Conservation (phyloP, 2,329 filamentous ascomycete genomes). For the Cercospora sp. region DNA sequence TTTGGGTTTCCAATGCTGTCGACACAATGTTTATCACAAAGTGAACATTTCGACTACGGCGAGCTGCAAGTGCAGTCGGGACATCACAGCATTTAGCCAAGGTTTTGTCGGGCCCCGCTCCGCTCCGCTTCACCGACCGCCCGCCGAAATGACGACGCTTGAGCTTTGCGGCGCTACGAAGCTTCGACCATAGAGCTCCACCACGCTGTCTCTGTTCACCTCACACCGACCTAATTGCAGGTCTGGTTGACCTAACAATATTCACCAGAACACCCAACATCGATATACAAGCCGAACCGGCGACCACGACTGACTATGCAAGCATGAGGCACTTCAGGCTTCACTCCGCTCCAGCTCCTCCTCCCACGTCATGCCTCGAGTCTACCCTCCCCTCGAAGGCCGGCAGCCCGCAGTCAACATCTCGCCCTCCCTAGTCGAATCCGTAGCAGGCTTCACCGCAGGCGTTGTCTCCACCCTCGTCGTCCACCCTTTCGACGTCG, state of each 20-base stretch:
- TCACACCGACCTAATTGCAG: not conserved
- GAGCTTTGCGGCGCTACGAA: conserved; percentile 5
- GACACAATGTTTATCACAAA: not conserved
- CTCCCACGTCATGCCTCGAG: conserved; percentile 48
- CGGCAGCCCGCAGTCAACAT: conserved; percentile 54
- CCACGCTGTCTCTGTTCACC: not conserved
- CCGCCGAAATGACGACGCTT: conserved; percentile 1
- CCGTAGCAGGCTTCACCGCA: conserved; percentile 83
- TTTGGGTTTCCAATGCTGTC: not conserved
- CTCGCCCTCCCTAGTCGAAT: conserved; percentile 79
- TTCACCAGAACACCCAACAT: not conserved
- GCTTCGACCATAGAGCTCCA: conserved; percentile 7
- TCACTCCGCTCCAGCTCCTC: not conserved
- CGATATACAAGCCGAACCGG: not conserved
- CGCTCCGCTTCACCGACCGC: not conserved
- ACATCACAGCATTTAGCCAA: not conserved
- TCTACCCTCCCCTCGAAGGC: conserved; percentile 51
- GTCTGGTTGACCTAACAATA: not conserved
- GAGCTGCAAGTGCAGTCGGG: not conserved
- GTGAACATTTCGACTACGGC: not conserved
- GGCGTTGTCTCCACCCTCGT: conserved; percentile 82
- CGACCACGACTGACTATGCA: conserved; percentile 1
- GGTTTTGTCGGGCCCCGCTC: not conserved
- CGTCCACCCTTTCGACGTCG: conserved; percentile 89
- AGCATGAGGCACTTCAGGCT: conserved; percentile 11